Conservation (phyloP, 345 rosid genomes). For the Microcos paniculata region DNA sequence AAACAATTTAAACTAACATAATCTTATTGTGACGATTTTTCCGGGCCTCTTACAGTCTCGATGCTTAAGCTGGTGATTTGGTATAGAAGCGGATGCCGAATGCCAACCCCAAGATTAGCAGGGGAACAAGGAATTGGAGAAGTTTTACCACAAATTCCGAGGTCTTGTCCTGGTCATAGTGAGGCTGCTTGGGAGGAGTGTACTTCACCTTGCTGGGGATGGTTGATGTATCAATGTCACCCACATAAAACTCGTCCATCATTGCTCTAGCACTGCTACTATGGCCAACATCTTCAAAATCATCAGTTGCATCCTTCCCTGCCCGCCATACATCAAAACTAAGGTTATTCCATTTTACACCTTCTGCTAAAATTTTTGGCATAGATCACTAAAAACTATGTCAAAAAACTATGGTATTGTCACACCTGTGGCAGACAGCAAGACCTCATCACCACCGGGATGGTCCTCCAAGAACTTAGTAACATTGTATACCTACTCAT, state of each 20-base stretch:
- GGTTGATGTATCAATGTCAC: conserved; percentile 66
- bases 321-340: background rate
- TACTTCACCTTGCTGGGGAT: conserved; percentile 54
- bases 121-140: conserved; percentile 89
- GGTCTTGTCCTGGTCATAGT: conserved; percentile 76
- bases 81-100: conserved; percentile 74
- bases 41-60: background rate
- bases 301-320: conserved; percentile 96
- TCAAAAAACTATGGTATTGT: background rate
- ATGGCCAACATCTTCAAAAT: conserved; percentile 95
- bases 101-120: conserved; percentile 90
- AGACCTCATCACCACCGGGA: conserved; percentile 83
- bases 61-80: conserved; percentile 45
- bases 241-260: conserved; percentile 80
- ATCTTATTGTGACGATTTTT: conserved; percentile 1
- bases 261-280: conserved; percentile 76
- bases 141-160: conserved; percentile 65
- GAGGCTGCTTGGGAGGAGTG: conserved; percentile 68
- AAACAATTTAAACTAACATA: conserved; percentile 5
- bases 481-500: conserved; percentile 62
- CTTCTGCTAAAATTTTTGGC: background rate
- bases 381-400: background rate
- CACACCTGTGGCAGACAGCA: conserved; percentile 64
- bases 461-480: conserved; percentile 80
- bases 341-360: background rate